Conservation (phyloP, 2,329 filamentous ascomycete species). For the Talaromyces marneffei region DNA sequence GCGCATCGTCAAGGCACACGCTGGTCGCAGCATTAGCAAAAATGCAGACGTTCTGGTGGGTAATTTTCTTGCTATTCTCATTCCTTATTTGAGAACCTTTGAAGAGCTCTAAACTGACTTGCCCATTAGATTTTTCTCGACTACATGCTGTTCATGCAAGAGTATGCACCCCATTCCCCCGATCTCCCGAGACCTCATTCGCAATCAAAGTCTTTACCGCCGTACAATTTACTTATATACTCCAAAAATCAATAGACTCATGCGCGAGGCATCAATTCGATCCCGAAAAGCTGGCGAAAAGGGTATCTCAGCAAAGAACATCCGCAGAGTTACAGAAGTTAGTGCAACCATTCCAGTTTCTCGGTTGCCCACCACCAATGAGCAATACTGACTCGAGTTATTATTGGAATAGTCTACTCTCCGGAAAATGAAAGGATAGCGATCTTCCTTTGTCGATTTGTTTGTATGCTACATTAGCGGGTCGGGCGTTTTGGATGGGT, state of each 20-base stretch:
- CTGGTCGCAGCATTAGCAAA: conserved; percentile 71
- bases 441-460: neutral
- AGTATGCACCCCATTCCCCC: conserved; percentile 38
- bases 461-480: neutral
- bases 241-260: conserved; percentile 48
- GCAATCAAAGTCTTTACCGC: neutral
- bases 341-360: neutral
- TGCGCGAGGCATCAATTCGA: conserved; percentile 73
- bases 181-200: neutral
- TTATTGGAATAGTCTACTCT: conserved; percentile 52
- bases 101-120: neutral
- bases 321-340: conserved; percentile 73
- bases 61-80: neutral
- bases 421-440: conserved; percentile 63
- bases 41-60: conserved; percentile 78
- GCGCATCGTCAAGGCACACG: conserved; percentile 85
- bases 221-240: neutral
- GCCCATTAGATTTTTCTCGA: conserved; percentile 64
- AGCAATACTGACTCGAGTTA: neutral
- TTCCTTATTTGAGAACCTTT: neutral
- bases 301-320: conserved; percentile 65
- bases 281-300: conserved; percentile 69
- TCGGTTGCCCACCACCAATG: neutral
- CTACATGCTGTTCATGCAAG: conserved; percentile 73
- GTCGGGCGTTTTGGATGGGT: neutral